phyloP scores from a whole-genome alignment of 306 rosid species.

The Styphnolobium japonicum region DNA sequence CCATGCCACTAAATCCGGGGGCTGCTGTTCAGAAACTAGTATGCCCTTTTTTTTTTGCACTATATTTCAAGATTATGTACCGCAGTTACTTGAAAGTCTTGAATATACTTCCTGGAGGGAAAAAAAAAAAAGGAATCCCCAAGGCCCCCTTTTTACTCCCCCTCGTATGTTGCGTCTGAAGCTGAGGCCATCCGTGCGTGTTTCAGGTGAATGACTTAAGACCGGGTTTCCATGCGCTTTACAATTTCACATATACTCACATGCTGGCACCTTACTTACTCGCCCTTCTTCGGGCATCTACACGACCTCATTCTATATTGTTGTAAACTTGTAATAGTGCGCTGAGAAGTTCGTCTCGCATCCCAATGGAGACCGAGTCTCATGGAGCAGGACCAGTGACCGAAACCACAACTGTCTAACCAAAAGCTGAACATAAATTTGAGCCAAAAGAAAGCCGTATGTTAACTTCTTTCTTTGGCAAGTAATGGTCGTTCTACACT shows the following conservation, averaged over 20 bases:
- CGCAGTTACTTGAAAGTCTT: neutral
- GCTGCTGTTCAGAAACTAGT: neutral
- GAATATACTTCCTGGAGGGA: neutral
- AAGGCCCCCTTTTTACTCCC: too few species aligned
- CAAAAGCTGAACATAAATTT: neutral
- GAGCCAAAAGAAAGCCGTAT: neutral
- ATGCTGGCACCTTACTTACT: slow-evolving; percentile 1
- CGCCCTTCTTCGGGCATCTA: neutral
- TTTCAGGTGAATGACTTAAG: neutral
- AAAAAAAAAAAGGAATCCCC: neutral
- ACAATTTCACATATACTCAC: slow-evolving; percentile 14
- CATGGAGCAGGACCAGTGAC: neutral
- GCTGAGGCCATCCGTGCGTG: neutral
- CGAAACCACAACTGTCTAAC: neutral
- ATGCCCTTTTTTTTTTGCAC: neutral
- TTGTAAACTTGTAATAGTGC: neutral
- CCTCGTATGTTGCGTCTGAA: too few species aligned
- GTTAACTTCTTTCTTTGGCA: neutral
- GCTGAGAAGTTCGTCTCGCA: neutral
- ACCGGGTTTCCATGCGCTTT: neutral
- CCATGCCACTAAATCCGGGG: neutral
- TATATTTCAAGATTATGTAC: neutral
- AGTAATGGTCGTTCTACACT: neutral
- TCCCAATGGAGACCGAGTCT: neutral
- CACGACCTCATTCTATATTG: neutral